Base-by-base conservation (phyloP, 371 early-diverging fungal genomes). In the Basidiobolus heterosporus region DNA sequence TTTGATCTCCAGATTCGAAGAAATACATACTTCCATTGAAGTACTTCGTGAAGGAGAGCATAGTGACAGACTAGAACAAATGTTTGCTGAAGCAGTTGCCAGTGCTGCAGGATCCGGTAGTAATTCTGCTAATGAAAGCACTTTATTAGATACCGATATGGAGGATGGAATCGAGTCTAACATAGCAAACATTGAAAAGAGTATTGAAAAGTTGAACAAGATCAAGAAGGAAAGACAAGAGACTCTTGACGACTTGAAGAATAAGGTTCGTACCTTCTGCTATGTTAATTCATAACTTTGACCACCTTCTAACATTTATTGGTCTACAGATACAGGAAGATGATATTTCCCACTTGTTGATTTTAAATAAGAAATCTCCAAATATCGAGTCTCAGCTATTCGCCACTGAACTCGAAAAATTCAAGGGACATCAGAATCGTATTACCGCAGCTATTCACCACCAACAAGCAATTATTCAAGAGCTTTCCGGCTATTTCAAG, bases 391-490 rank as follows among this genome's bases (percentile, higher is more conserved):
- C 74, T 30, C 83, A 89, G 46, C 66, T 96, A 8, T 93, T 94
- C 71, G 74, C 80, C 2, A 62, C 78, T 45, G 91, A 96, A 55
- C 67, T 96, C 24, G 81, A 81, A 54, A 96, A 96, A 62, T 96
- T 78, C 57, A 68, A 80, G 11, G 79, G 80, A 9, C 72, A 84
- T 51, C 74, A 80, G 44, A 75, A 82, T 35, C 71, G 82, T 15
- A 66, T 95, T 23, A 63, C 74, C 9, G 67, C 81, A 1, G 80
- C 84, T 41, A 62, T 87, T 37, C 75, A 84, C 19, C 71, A 75
- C 49, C 91, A 95, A 36, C 70, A 73, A 19, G 73, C 74, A 43
- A 60, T 85, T 8, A 66, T 91, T 48, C 75, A 75, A 54, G 86
- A 85, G 44, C 52, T 94, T 14, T 70, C 84, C 0, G 59, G 56